phyloP scores from a whole-genome alignment of 768 basidiomycete genomes.

The Trametes cubensis region DNA sequence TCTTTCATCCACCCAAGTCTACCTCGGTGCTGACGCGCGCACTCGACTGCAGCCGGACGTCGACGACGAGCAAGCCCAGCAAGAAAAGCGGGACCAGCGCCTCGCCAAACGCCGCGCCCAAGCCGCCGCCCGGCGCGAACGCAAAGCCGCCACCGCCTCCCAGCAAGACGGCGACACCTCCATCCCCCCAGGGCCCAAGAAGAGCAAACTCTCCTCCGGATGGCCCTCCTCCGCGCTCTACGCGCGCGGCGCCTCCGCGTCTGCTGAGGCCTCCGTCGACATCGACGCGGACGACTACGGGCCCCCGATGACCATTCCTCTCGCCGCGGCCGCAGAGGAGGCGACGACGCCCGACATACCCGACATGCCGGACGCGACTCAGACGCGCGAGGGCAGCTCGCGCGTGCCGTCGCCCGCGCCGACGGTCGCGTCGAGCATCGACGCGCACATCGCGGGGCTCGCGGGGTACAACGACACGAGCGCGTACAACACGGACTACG shows the following conservation, averaged over 20 bases:
- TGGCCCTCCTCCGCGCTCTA: constrained; percentile 4
- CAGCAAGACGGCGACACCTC: constrained; percentile 40
- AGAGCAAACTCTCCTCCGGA: constrained; percentile 16
- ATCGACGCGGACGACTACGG: constrained; percentile 11
- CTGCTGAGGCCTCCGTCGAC: background rate
- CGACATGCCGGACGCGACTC: too few relatives aligned
- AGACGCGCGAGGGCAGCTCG: constrained; percentile 28
- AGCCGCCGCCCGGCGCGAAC: constrained; percentile 34
- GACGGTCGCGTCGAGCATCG: constrained; percentile 52
- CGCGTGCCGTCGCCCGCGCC: constrained; percentile 53
- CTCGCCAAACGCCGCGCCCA: constrained; percentile 30
- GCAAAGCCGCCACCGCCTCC: constrained; percentile 49
- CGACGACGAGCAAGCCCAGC: constrained; percentile 4
- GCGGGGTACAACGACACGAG: constrained; percentile 40
- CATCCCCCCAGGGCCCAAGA: constrained; percentile 3
- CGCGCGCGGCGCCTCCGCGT: background rate
- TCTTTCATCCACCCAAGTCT: background rate
- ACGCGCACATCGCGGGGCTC: constrained; percentile 39
- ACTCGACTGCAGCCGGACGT: background rate
- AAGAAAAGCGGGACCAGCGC: constrained; percentile 27
- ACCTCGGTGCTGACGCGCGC: background rate
- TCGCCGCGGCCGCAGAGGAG: background rate
- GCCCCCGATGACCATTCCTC: constrained; percentile 18
- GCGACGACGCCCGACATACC: constrained; percentile 10
- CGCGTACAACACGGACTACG: constrained; percentile 58